Evolutionary conservation across 495 filamentous ascomycete species (phyloP), one percentile per base, ranked within the genome.

Genomic region (Penicillium samsonianum): DNA sequence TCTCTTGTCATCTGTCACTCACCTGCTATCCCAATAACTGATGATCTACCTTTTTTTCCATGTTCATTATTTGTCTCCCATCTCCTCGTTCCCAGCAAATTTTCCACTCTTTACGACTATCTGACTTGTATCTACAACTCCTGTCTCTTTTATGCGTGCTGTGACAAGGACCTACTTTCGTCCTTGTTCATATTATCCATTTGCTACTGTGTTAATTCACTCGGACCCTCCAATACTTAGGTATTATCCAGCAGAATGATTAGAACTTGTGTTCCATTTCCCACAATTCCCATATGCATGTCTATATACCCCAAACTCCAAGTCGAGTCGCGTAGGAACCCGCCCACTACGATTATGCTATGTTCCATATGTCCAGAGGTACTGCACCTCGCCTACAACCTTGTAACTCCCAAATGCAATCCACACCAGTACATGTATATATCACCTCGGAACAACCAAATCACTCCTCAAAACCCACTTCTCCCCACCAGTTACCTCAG

Each of bases 381-480:
- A 14, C 30, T 14, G 4, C 11, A 12, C 11, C 30, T 33, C 9
- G 28, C 28, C 26, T 28, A 28, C 30, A 33, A 33, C 30, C 30
- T 33, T 14, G 30, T 3, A 12, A 4, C 30, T 33, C 35, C 33
- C 14, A 38, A 38, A 38, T 38, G 35, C 16, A 38, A 17, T 17
- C 33, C 10, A 10, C 28, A 30, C 28, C 22, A 8, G 17, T 53
- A 45, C 35, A 50, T 71, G n/a, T n/a, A n/a, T n/a, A n/a, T n/a
- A n/a, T n/a, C 55, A 88, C 56, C 78, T 75, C 62, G 67, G 82
- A 19, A 96, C 85, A 63, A 91, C 91, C 53, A 96, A 71, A 78
- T 96, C 93, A 50, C 87, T 96, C 53, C 93, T 77, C 50, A 97
- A 80, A 50, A 98, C 87, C 92, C 92, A 97, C 69, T 96, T 97